A percentile compares a stretch with the other conserved stretches of the same genome.
These are phyloP conservation scores for Medicago truncatula DNA, from an alignment of 306 rosid genomes.

Conservation along the genomic window MtrunA17r5.0-ANR NC_053044.1:13563001-13563500, in stretches of 20 bases:
- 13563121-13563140: background rate
- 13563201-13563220: slow-evolving; percentile 91
- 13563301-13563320: slow-evolving; percentile 65
- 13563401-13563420: background rate
- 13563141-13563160: background rate
- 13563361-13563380: slow-evolving; percentile 33
- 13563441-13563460: background rate
- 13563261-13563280: slow-evolving; percentile 67
- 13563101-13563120: slow-evolving; percentile 7
- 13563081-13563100: background rate
- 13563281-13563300: slow-evolving; percentile 89
- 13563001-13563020: background rate
- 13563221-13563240: slow-evolving; percentile 65
- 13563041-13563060: background rate
- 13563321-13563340: slow-evolving; percentile 58
- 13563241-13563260: slow-evolving; percentile 82
- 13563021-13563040: background rate
- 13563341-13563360: slow-evolving; percentile 76
- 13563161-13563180: background rate
- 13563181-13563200: slow-evolving; percentile 34
- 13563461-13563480: no score
- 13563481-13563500: background rate
- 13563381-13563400: slow-evolving; percentile 6
- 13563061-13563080: background rate
- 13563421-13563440: no score